Evolutionary conservation across 1,139 yeast species (phyloP), one percentile per base, ranked within the genome.

Genomic region (Geotrichum siamense): DNA sequence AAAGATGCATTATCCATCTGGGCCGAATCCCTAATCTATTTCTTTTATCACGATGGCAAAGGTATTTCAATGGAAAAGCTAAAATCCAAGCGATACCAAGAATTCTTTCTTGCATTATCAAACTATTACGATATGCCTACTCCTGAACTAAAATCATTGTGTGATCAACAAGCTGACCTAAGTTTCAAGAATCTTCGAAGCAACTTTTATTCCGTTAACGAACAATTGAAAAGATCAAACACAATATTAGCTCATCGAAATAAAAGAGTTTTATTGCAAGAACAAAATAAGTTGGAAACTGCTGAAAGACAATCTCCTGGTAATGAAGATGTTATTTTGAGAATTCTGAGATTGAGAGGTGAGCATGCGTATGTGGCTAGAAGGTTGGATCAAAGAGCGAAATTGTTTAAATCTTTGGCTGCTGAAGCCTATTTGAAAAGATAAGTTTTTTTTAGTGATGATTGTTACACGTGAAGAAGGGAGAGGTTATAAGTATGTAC

Each of bases 31-130:
- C 64, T 84, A 29, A 63, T 76, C 44, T 86, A 79, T 49, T 85
- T 84, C 58, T 85, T 86, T 64, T 79, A 85, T 58, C 81, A 83
- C 56, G 79, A 75, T 46, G 95, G 95, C 0, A 82, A 81, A 41
- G 95, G 95, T 0, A 93, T 93, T 0, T 75, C 87, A 0, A 57
- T 83, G 33, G 78, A 74, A 51, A 76, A 75, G 9, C 64, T 85
- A 55, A 80, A 79, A 52, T 76, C 77, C 47, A 76, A 73, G 38
- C 74, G 74, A 32, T 83, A 81, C 58, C 86, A 82, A 58, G 74
- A 79, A 28, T 43, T 46, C 29, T 61, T 84, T 19, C 63, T 80
- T 49, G 64, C 82, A 19, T 68, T 83, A 15, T 86, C 89, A 1
- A 78, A 75, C 1, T 78, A 77, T 56, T 83, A 82, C 56, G 86